Base-by-base conservation (phyloP, 306 rosid species). In the Fragaria ananassa region DNA sequence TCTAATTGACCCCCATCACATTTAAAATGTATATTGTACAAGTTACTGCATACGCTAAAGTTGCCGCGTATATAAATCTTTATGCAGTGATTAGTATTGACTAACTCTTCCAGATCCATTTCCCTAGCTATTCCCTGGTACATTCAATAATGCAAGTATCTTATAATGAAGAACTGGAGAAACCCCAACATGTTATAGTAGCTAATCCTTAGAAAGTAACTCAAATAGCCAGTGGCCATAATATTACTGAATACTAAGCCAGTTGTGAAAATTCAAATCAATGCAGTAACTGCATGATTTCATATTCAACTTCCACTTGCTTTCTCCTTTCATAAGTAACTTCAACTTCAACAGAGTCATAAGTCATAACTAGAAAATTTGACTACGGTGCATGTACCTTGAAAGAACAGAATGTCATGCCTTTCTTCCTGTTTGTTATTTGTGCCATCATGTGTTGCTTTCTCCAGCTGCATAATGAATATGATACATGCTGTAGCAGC, bases 391-490 rank as follows among this genome's bases (percentile, higher is more conserved):
- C 70, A 61, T 31, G 72, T 88, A 90, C 98, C 98, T 95, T 83
- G 81, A 92, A 82, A 70, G 90, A 80, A 65, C 97, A 97, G 89
- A 86, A 89, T 50, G 93, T 89, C 78, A 95, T 86, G 29, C 98
- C 98, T 80, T 90, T 95, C 84, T 95, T 95, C 87, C 98, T 90
- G 85, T 88, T 90, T 57, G 82, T 80, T 78, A 95, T 83, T 74
- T 95, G 98, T 72, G 97, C 98, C 98, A 95, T 95, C 98, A 95
- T 95, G 78, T 92, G 77, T 80, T 58, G 97, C 97, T 80, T 83
- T 92, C 74, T 92, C 98, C 78, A 95, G 86, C 98, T 95, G 89
- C 64, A 68, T 18, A 71, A 62, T 23, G 27, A 69, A 19, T 6
- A 56, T 6, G 4, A 4, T 18, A 25, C 88, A 25, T 85, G 91